These are phyloP conservation scores for Beauveria brongniartii DNA, from an alignment of 2,329 filamentous ascomycete species.

Conservation along the genomic window DNA sequence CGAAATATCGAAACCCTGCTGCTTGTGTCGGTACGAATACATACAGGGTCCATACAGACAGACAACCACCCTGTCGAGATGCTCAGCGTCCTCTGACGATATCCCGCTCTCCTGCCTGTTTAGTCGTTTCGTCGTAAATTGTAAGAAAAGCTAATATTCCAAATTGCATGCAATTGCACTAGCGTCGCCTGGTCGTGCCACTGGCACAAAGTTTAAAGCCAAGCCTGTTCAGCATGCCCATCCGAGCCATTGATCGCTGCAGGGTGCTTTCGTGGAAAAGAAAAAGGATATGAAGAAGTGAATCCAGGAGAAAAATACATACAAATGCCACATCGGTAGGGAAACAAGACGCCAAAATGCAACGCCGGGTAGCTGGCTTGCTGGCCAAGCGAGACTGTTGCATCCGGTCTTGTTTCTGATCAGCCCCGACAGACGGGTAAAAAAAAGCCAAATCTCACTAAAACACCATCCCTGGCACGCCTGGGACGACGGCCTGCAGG, in stretches of 20 bases:
- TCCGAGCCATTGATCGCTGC: neutral
- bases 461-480: neutral
- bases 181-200: neutral
- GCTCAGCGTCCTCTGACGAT: too few species aligned
- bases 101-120: too few species aligned
- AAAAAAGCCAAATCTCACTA: too few species aligned
- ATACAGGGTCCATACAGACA: too few species aligned
- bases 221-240: neutral
- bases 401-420: constrained; percentile 6
- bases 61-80: too few species aligned
- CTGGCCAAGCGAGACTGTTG: neutral
- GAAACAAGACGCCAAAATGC: neutral
- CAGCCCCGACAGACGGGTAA: neutral
- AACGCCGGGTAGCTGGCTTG: neutral
- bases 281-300: neutral
- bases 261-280: neutral
- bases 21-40: too few species aligned
- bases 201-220: neutral
- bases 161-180: neutral
- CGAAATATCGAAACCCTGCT: too few species aligned
- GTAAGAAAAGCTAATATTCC: neutral
- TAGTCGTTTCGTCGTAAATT: too few species aligned
- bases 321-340: neutral
- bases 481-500: neutral
- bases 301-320: neutral